Conservation (phyloP, 2,329 filamentous ascomycete genomes). For the Xylariales sp. region DNA sequence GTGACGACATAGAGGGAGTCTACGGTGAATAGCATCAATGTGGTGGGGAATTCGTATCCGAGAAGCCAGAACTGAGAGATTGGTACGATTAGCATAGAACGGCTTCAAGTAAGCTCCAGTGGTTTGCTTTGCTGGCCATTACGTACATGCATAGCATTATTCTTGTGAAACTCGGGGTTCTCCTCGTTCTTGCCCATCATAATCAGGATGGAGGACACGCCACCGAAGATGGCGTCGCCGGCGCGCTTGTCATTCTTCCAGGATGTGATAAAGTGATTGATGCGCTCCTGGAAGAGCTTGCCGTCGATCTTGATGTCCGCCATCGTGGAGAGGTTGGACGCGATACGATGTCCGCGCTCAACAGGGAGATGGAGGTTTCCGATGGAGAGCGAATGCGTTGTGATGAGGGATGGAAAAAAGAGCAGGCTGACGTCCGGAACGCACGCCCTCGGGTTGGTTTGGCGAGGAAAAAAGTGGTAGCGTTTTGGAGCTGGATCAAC, state of each 20-base stretch:
- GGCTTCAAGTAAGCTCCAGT: too few relatives aligned
- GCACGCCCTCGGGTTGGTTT: too few relatives aligned
- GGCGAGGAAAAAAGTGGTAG: too few relatives aligned
- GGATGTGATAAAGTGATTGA: conserved; percentile 78
- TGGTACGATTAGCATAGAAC: too few relatives aligned
- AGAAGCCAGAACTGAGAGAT: conserved; percentile 84
- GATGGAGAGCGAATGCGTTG: neutral
- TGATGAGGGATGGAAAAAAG: neutral
- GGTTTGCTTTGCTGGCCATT: conserved; percentile 6
- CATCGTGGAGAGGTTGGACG: conserved; percentile 44
- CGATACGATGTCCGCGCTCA: too few relatives aligned
- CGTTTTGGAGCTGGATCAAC: too few relatives aligned
- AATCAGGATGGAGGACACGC: conserved; percentile 80
- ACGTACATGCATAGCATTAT: conserved; percentile 90
- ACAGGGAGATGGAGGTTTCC: neutral
- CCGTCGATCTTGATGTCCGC: conserved; percentile 93
- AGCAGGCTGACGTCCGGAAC: too few relatives aligned
- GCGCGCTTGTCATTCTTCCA: conserved; percentile 97
- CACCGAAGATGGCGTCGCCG: conserved; percentile 79
- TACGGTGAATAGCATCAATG: conserved; percentile 84
- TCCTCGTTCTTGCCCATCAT: conserved; percentile 96
- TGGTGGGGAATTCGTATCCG: conserved; percentile 97
- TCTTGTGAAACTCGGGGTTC: conserved; percentile 83
- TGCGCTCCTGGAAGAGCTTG: conserved; percentile 87
- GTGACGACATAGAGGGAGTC: conserved; percentile 90